Evolutionary conservation across 305 asterid genomes (phyloP).

Genomic region (Striga hermonthica): DNA sequence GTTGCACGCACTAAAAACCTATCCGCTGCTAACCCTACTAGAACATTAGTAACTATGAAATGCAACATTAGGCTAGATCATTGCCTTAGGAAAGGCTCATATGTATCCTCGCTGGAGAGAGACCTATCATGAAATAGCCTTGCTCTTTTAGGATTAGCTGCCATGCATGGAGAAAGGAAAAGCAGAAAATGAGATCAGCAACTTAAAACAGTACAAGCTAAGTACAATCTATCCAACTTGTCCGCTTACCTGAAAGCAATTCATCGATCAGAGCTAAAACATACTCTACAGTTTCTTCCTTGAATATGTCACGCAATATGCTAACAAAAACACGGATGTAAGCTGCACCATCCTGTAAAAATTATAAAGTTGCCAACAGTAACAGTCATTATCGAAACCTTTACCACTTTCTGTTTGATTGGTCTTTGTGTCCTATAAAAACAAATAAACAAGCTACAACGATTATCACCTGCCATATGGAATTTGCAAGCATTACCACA

Average conservation of each 20-base stretch:
- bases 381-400: constrained; percentile 23
- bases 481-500: constrained; percentile 24
- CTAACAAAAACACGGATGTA: constrained; percentile 67
- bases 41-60: constrained; percentile 22
- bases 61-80: constrained; percentile 28
- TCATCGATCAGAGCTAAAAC: constrained; percentile 84
- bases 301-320: constrained; percentile 77
- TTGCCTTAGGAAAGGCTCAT: constrained; percentile 90
- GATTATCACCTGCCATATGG: constrained; percentile 12
- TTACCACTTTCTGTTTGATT: not conserved
- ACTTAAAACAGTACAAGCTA: constrained; percentile 18
- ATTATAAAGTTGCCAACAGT: constrained; percentile 18
- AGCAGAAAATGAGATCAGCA: constrained; percentile 28
- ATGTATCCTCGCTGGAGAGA: constrained; percentile 67
- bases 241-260: constrained; percentile 59
- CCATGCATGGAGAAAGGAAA: constrained; percentile 29
- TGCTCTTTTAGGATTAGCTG: constrained; percentile 88
- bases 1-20: not conserved
- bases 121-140: constrained; percentile 75
- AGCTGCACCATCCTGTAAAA: constrained; percentile 84
- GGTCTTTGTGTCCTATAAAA: not conserved
- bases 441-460: constrained; percentile 1
- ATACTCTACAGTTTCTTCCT: constrained; percentile 91
- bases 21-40: constrained; percentile 9
- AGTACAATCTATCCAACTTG: constrained; percentile 9